These are phyloP conservation scores for Blastomyces gilchristii DNA, from an alignment of 2,329 filamentous ascomycete species.

Conservation along the genomic window DNA sequence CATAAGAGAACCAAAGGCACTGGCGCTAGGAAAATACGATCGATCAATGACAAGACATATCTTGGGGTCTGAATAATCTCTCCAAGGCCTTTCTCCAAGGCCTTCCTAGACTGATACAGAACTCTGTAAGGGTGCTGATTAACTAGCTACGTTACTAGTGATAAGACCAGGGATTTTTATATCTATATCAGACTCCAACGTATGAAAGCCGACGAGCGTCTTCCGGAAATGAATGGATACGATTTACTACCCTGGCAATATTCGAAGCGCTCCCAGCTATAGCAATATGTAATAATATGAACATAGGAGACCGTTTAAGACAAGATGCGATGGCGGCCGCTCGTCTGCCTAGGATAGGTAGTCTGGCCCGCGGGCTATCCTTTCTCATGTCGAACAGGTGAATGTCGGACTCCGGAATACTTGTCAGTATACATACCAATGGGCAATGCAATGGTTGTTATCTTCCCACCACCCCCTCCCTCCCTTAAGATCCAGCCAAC, in stretches of 20 bases:
- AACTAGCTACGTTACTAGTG: too few relatives aligned
- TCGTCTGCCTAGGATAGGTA: neutral
- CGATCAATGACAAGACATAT: too few relatives aligned
- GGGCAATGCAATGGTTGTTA: neutral
- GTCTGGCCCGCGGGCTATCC: neutral
- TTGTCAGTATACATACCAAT: neutral
- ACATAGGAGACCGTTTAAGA: neutral
- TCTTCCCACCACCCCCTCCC: conserved; percentile 9
- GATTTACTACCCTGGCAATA: too few relatives aligned
- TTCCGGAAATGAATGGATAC: too few relatives aligned
- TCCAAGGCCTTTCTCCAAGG: too few relatives aligned
- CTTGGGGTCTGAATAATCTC: too few relatives aligned
- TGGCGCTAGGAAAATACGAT: too few relatives aligned
- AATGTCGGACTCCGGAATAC: neutral
- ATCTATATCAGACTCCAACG: neutral
- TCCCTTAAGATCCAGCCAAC: conserved; percentile 45
- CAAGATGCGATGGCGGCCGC: neutral
- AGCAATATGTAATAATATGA: neutral
- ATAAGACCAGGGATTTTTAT: neutral
- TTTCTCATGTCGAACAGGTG: neutral
- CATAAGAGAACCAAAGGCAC: too few relatives aligned
- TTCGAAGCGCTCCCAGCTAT: too few relatives aligned
- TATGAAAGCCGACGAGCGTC: too few relatives aligned
- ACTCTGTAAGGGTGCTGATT: too few relatives aligned
- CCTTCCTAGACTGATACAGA: too few relatives aligned